These are phyloP conservation scores for Neurospora sp. DNA, from an alignment of 495 filamentous ascomycete genomes.

Conservation along the genomic window DNA sequence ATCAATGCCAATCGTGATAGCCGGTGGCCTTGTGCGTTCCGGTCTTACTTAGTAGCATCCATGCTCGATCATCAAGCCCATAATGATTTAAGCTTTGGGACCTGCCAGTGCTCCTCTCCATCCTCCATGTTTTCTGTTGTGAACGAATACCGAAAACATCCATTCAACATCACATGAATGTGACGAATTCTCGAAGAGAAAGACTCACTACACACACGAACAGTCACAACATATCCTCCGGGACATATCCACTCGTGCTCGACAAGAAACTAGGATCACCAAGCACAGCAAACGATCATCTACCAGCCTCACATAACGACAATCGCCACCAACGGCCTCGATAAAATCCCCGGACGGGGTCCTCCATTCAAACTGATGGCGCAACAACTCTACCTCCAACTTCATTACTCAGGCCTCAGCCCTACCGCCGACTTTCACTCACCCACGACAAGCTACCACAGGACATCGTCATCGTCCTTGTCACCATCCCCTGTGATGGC, in stretches of 20 bases:
- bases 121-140: not conserved
- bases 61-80: not conserved
- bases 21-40: not conserved
- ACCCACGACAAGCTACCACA: not conserved
- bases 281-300: not conserved
- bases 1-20: not conserved
- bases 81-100: not conserved
- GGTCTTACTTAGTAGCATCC: not conserved
- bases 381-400: not conserved
- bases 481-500: conserved; percentile 1
- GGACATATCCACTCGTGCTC: not conserved
- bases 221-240: not conserved
- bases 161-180: not conserved
- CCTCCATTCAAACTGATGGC: not conserved
- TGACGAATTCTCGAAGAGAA: not conserved
- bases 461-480: not conserved
- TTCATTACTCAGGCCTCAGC: not conserved
- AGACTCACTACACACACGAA: not conserved
- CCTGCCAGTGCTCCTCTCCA: not conserved
- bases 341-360: not conserved
- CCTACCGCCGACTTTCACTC: not conserved
- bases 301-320: not conserved
- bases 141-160: not conserved
- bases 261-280: not conserved
- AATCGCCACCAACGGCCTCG: not conserved